Percentiles rank a stretch among this genome's conserved stretches.
These are phyloP conservation scores for Apiospora marii DNA, from an alignment of 2,329 filamentous ascomycete species.

Conservation along the genomic window DNA sequence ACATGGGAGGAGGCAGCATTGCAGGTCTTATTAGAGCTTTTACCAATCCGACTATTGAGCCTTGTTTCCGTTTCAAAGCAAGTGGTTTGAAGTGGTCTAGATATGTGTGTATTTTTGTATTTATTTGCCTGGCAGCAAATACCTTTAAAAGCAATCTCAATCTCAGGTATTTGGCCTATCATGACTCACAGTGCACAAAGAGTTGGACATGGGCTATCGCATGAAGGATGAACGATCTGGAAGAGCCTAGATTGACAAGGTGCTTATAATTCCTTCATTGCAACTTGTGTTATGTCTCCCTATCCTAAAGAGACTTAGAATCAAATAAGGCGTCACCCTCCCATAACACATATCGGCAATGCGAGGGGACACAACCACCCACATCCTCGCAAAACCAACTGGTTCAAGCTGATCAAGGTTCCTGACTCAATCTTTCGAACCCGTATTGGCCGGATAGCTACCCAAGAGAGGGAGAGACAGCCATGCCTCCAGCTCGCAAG, in stretches of 20 bases:
- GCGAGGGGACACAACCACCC: neutral
- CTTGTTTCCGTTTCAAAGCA: neutral
- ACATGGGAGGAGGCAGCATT: neutral
- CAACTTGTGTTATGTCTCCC: neutral
- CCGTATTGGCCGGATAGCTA: neutral
- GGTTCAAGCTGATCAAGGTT: neutral
- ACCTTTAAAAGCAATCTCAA: neutral
- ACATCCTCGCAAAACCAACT: neutral
- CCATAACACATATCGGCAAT: neutral
- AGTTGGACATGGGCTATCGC: neutral
- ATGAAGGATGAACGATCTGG: neutral
- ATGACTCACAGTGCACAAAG: neutral
- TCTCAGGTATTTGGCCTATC: neutral
- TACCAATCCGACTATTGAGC: no score
- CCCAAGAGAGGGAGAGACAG: neutral
- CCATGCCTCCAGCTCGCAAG: neutral
- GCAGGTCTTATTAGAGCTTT: neutral
- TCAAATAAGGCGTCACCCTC: neutral
- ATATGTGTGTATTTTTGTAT: neutral
- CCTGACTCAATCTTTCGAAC: neutral
- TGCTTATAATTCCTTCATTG: neutral
- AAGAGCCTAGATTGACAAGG: neutral
- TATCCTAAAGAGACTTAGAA: neutral
- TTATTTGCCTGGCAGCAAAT: neutral
- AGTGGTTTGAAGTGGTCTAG: neutral